A percentile compares a stretch with the other conserved stretches of the same genome.
These are phyloP conservation scores for Chrysanthemum lavandulifolium DNA, from an alignment of 129 eudicot species.

Conservation along the genomic window DNA sequence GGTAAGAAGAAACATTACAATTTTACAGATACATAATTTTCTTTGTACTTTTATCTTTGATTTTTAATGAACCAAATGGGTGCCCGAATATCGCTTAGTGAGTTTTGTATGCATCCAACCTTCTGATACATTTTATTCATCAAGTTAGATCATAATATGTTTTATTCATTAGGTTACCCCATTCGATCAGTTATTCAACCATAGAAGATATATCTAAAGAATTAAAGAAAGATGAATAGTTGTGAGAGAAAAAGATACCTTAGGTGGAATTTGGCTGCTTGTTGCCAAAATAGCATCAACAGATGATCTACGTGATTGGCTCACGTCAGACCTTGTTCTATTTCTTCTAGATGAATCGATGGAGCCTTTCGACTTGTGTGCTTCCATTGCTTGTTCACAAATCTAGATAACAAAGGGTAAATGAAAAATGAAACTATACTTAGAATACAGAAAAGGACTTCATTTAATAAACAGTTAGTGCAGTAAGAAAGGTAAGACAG, in stretches of 20 bases:
- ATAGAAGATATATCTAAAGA: neutral
- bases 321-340: constrained; percentile 56
- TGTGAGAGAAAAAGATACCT: constrained; percentile 42
- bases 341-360: constrained; percentile 77
- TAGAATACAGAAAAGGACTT: neutral
- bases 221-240: neutral
- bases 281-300: constrained; percentile 83
- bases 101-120: too few species aligned
- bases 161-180: too few species aligned
- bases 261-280: constrained; percentile 44
- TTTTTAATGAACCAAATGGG: too few species aligned
- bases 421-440: neutral
- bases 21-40: too few species aligned
- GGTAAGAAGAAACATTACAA: too few species aligned
- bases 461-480: neutral
- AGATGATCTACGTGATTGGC: constrained; percentile 71
- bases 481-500: neutral
- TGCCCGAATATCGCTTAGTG: too few species aligned
- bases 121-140: too few species aligned
- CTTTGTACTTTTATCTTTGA: too few species aligned
- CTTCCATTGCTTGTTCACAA: constrained; percentile 97
- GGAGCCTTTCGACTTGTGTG: constrained; percentile 89
- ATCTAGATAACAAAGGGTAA: constrained; percentile 39
- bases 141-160: too few species aligned
- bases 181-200: too few species aligned